Percentiles rank a stretch among this genome's conserved stretches.
Evolutionary conservation across 805 yeast genomes (phyloP).

Genomic region (Saccharomyces kudriavzevii): DNA sequence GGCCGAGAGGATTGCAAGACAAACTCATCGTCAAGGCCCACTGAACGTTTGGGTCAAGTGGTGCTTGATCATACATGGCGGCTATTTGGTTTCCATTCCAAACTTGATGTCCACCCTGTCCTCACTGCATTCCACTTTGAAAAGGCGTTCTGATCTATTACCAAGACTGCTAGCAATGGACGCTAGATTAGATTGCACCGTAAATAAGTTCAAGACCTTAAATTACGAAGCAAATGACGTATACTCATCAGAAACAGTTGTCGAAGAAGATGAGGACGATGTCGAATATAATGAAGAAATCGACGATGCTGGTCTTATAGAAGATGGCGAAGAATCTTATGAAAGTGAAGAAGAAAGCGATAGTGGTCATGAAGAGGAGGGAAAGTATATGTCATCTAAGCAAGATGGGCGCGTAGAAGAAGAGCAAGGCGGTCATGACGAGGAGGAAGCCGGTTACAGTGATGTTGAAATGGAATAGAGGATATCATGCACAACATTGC

Average conservation of each 20-base stretch:
- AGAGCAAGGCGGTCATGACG: slow-evolving; percentile 18
- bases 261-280: slow-evolving; percentile 29
- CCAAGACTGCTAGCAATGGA: slow-evolving; percentile 71
- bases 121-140: slow-evolving; percentile 55
- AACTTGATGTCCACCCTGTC: slow-evolving; percentile 51
- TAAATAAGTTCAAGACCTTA: slow-evolving; percentile 53
- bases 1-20: slow-evolving; percentile 52
- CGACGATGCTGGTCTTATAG: slow-evolving; percentile 39
- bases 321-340: slow-evolving; percentile 39
- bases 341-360: slow-evolving; percentile 30
- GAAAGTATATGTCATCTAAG: slow-evolving; percentile 13
- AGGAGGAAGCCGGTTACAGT: slow-evolving; percentile 30
- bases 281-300: slow-evolving; percentile 70
- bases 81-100: slow-evolving; percentile 40
- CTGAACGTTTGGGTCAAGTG: slow-evolving; percentile 76
- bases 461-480: slow-evolving; percentile 33
- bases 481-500: neutral
- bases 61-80: slow-evolving; percentile 78
- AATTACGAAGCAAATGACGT: slow-evolving; percentile 38
- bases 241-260: slow-evolving; percentile 27
- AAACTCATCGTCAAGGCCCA: slow-evolving; percentile 45
- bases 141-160: slow-evolving; percentile 56
- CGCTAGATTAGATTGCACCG: slow-evolving; percentile 68
- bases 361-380: slow-evolving; percentile 31
- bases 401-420: slow-evolving; percentile 11